Conservation (phyloP, 306 rosid species). For the Cucumis cinereus region DNA sequence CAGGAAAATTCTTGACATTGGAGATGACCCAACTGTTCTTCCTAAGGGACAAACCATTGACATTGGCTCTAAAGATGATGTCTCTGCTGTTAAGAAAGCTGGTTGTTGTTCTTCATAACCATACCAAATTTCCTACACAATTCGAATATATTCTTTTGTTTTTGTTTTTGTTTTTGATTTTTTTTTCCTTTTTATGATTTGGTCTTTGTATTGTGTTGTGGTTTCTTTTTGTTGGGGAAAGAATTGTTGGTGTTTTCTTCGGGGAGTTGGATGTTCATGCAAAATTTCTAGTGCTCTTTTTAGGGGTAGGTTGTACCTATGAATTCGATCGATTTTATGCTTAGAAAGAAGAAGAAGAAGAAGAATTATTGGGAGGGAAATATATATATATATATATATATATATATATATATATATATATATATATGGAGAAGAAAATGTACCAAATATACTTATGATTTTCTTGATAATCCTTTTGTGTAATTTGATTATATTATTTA, state of each 20-base stretch:
- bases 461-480: not conserved
- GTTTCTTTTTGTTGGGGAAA: not conserved
- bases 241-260: not conserved
- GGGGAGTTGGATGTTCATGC: not conserved
- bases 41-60: conserved; percentile 74
- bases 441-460: not conserved
- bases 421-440: not conserved
- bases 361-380: not conserved
- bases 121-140: not conserved
- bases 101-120: conserved; percentile 69
- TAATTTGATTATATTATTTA: not conserved
- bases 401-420: not conserved
- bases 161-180: too few relatives aligned
- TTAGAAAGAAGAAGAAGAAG: not conserved
- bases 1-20: conserved; percentile 63
- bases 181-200: not conserved
- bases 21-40: conserved; percentile 63
- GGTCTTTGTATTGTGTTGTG: not conserved
- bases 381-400: not conserved
- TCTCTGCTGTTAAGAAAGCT: conserved; percentile 49
- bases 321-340: not conserved
- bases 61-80: conserved; percentile 59
- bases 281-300: not conserved
- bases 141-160: too few relatives aligned
- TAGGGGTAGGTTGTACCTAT: not conserved